These are phyloP conservation scores for Mycena leptocephala DNA, from an alignment of 768 basidiomycete genomes.

Conservation along the genomic window DNA sequence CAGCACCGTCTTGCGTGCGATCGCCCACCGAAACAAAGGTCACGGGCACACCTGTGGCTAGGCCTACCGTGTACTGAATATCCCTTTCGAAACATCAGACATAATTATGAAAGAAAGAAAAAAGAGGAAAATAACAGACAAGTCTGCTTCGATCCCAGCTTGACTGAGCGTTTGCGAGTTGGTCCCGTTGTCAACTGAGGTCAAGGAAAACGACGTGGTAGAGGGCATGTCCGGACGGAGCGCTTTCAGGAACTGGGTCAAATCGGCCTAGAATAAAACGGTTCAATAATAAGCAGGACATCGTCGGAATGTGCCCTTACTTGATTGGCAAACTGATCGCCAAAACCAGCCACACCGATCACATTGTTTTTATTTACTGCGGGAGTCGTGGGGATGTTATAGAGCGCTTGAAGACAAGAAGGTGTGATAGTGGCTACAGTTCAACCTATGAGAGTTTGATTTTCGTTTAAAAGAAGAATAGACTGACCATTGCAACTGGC, in stretches of 20 bases:
- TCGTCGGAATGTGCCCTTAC: slow-evolving; percentile 9
- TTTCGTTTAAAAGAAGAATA: background rate
- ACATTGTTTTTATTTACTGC: slow-evolving; percentile 35
- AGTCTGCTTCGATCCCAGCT: slow-evolving; percentile 45
- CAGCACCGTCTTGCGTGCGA: slow-evolving; percentile 27
- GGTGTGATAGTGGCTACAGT: slow-evolving; percentile 32
- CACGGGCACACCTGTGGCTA: slow-evolving; percentile 40
- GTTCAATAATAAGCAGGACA: background rate
- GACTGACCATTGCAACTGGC: slow-evolving; percentile 11
- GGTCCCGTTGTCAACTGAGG: slow-evolving; percentile 41
- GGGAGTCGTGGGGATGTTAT: slow-evolving; percentile 40
- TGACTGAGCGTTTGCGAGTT: slow-evolving; percentile 39
- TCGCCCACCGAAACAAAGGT: slow-evolving; percentile 43
- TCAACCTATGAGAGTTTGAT: background rate
- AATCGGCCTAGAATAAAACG: slow-evolving; percentile 15
- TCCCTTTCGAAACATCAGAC: slow-evolving; percentile 13
- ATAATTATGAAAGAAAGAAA: background rate
- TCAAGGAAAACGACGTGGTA: slow-evolving; percentile 38
- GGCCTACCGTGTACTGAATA: slow-evolving; percentile 44
- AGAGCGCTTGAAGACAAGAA: slow-evolving; percentile 37
- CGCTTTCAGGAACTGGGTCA: slow-evolving; percentile 34
- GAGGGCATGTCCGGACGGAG: slow-evolving; percentile 42
- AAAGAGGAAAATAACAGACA: background rate
- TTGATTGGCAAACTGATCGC: slow-evolving; percentile 39
- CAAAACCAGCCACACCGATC: slow-evolving; percentile 41